phyloP scores from a whole-genome alignment of 1,284 basidiomycete species.

The Sporisorium graminicola region DNA sequence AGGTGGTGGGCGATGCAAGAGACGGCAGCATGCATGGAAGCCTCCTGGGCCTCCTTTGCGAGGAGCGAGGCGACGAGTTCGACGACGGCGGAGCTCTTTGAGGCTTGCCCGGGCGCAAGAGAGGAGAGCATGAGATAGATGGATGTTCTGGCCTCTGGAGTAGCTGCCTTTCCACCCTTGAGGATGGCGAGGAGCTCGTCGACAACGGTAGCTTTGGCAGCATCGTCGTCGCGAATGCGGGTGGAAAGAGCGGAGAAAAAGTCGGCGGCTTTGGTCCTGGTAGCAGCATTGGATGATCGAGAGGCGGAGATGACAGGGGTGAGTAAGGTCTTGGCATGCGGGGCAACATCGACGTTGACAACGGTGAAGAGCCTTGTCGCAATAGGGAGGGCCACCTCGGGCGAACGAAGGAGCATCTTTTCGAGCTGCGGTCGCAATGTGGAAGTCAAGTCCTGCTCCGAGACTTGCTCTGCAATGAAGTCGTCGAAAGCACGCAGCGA shows the following conservation, averaged over 20 bases:
- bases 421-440: constrained; percentile 63
- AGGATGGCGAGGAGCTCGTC: constrained; percentile 55
- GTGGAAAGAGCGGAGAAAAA: constrained; percentile 41
- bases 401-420: constrained; percentile 67
- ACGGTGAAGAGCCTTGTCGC: constrained; percentile 46
- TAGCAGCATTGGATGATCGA: constrained; percentile 54
- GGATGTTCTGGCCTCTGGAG: constrained; percentile 56
- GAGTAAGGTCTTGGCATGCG: constrained; percentile 49
- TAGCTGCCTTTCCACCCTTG: constrained; percentile 53
- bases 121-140: constrained; percentile 56
- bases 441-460: constrained; percentile 46
- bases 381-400: constrained; percentile 59
- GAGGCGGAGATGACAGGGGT: constrained; percentile 51
- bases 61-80: constrained; percentile 50
- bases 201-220: constrained; percentile 27
- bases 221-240: constrained; percentile 33
- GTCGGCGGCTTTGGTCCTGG: constrained; percentile 45
- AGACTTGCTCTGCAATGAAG: constrained; percentile 54
- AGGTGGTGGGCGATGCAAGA: constrained; percentile 49
- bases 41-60: constrained; percentile 61
- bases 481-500: constrained; percentile 50
- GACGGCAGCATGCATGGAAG: constrained; percentile 53
- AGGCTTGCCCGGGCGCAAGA: constrained; percentile 27
- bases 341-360: constrained; percentile 39
- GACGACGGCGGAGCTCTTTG: constrained; percentile 38